Evolutionary conservation across 352 stramenopile species (phyloP).

Genomic region (Pythium diclinum): DNA sequence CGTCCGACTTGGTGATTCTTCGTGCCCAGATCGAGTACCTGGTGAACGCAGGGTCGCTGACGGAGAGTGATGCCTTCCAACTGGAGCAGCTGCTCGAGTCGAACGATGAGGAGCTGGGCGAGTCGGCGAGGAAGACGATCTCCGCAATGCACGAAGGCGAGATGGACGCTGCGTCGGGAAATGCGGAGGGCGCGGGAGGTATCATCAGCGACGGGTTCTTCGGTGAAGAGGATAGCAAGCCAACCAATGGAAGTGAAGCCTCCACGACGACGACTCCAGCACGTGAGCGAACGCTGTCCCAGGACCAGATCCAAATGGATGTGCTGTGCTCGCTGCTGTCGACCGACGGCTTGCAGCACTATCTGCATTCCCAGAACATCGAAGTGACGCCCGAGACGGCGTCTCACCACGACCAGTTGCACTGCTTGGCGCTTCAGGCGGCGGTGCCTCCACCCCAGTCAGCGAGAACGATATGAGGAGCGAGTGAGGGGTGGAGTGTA

Average conservation of each 20-base stretch:
- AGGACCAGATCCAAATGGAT: conserved; percentile 53
- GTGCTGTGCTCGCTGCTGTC: conserved; percentile 82
- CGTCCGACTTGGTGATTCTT: conserved; percentile 41
- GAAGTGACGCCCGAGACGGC: conserved; percentile 38
- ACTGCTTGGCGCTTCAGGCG: conserved; percentile 67
- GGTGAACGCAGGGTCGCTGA: conserved; percentile 60
- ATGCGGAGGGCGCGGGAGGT: conserved; percentile 14
- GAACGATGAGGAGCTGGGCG: conserved; percentile 37
- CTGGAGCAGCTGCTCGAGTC: conserved; percentile 62
- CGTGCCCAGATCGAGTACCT: conserved; percentile 77
- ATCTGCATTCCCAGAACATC: conserved; percentile 53
- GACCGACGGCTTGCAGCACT: conserved; percentile 61
- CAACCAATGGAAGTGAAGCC: background rate
- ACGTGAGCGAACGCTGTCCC: conserved; percentile 25
- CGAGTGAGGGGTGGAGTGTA: background rate
- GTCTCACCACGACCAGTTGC: conserved; percentile 58
- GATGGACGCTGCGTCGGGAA: conserved; percentile 27
- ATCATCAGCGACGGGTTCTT: conserved; percentile 42
- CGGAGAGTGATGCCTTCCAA: conserved; percentile 65
- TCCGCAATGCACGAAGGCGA: conserved; percentile 54
- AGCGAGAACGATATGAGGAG: background rate
- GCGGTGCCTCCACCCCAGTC: conserved; percentile 15
- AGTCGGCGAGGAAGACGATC: conserved; percentile 64
- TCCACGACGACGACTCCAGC: background rate
- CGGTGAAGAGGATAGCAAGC: background rate